Evolutionary conservation across 2,329 filamentous ascomycete genomes (phyloP).

Genomic region (Knufia fluminis): DNA sequence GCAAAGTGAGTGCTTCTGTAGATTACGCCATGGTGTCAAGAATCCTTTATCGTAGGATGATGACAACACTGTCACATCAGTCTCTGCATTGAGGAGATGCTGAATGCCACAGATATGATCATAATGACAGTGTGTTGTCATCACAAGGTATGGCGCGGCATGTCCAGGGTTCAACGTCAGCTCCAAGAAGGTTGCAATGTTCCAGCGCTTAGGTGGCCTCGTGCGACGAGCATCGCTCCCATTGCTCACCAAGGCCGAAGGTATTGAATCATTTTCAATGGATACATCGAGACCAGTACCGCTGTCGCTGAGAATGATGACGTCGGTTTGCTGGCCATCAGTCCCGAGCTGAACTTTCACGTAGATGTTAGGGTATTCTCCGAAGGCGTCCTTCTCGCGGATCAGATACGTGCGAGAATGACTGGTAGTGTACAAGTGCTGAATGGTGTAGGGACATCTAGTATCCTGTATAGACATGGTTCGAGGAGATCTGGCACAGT

Average conservation of each 20-base stretch:
- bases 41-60: constrained; percentile 16
- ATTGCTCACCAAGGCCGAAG: not conserved
- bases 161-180: constrained; percentile 17
- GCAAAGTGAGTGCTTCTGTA: constrained; percentile 19
- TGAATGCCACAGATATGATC: constrained; percentile 29
- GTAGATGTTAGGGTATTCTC: constrained; percentile 21
- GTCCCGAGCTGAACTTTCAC: constrained; percentile 15
- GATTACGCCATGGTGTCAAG: constrained; percentile 17
- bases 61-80: constrained; percentile 12
- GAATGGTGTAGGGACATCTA: constrained; percentile 8
- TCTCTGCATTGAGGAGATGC: constrained; percentile 11
- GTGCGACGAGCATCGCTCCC: not conserved
- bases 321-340: not conserved
- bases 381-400: constrained; percentile 17
- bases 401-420: constrained; percentile 15
- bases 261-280: not conserved
- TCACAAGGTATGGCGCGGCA: constrained; percentile 16
- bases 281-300: constrained; percentile 16
- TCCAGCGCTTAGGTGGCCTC: constrained; percentile 12
- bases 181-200: constrained; percentile 17
- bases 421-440: not conserved
- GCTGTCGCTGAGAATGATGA: constrained; percentile 20
- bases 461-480: not conserved
- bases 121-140: constrained; percentile 21
- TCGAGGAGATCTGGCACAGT: not conserved